Evolutionary conservation across 169 alveolate species (phyloP), one percentile per base, ranked within the genome.

Genomic region (Ichthyophthirius multifiliis): DNA sequence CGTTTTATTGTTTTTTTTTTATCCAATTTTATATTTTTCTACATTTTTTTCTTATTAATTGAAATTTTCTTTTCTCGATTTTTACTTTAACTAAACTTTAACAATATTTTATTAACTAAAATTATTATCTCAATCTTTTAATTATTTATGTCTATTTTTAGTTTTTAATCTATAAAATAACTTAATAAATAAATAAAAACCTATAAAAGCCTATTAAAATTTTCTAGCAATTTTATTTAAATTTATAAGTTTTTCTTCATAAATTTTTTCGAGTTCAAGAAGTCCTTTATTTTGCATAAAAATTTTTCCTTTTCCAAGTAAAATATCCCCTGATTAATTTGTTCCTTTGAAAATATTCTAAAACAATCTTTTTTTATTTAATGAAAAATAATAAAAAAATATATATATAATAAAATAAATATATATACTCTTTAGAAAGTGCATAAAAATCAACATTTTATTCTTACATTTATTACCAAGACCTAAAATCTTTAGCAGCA

Each of bases 241-340:
- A 5, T 39, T 1, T 9, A 35, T 30, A 27, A 67, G 20, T 35
- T 67, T 67, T n/a, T 35, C 45, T 16, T 67, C 39, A 41, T 34
- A 67, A 6, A 67, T 39, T 67, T 34, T 3, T 18, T 67, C 77
- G 9, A 67, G 35, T 13, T 67, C 43, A 67, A 37, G 18, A 18
- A 67, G 10, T 18, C 39, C 77, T 41, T 37, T 41, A 4, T 67
- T 18, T 67, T 41, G 15, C 77, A 67, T 67, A n/a, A 67, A 37
- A 0, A 67, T 20, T 37, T 44, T 67, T n/a, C 43, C 16, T 39
- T 67, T 67, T 5, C 77, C 77, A 55, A 55, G 45, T 67, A 67
- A 37, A n/a, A 39, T 67, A 35, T 67, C 30, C 13, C 62, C 35
- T 35, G 32, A 16, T 10, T 62, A 32, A 34, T 18, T 32, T n/a